Percentiles rank a stretch among this genome's conserved stretches.
These are phyloP conservation scores for Rutstroemia sp. DNA, from an alignment of 2,329 filamentous ascomycete genomes.

Conservation along the genomic window DNA sequence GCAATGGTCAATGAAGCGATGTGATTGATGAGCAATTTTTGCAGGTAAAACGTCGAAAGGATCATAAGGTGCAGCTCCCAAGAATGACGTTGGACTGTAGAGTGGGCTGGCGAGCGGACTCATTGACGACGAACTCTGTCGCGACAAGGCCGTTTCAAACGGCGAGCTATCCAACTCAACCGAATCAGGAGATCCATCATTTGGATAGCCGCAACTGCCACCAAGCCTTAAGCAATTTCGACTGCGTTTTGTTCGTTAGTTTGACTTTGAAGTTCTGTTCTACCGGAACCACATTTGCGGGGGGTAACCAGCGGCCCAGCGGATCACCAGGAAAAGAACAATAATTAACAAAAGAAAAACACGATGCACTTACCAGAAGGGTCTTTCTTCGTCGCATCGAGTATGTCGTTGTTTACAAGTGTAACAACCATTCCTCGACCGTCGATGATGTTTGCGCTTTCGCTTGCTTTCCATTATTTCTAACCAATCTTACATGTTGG, in stretches of 20 bases:
- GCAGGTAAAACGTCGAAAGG: constrained; percentile 6
- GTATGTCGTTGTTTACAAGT: constrained; percentile 7
- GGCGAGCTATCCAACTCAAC: neutral
- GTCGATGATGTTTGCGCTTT: constrained; percentile 1
- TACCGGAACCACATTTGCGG: neutral
- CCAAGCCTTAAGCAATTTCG: constrained; percentile 2
- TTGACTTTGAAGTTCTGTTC: neutral
- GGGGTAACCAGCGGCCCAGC: neutral
- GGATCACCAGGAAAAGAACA: neutral
- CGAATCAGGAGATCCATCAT: neutral
- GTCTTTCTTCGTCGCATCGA: constrained; percentile 1
- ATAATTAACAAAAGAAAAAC: neutral
- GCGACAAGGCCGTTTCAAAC: neutral
- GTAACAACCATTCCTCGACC: constrained; percentile 2
- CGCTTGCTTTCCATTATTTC: neutral
- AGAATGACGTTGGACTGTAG: neutral
- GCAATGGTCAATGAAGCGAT: neutral
- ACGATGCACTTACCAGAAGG: neutral
- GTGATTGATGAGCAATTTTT: constrained; percentile 1
- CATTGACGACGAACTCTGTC: neutral
- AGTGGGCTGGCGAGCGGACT: neutral
- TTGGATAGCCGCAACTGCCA: constrained; percentile 1
- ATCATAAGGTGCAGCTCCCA: neutral
- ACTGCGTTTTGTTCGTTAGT: neutral
- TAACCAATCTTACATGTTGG: neutral